Evolutionary conservation across 768 basidiomycete species (phyloP).

Genomic region (Termitomyces sp.): DNA sequence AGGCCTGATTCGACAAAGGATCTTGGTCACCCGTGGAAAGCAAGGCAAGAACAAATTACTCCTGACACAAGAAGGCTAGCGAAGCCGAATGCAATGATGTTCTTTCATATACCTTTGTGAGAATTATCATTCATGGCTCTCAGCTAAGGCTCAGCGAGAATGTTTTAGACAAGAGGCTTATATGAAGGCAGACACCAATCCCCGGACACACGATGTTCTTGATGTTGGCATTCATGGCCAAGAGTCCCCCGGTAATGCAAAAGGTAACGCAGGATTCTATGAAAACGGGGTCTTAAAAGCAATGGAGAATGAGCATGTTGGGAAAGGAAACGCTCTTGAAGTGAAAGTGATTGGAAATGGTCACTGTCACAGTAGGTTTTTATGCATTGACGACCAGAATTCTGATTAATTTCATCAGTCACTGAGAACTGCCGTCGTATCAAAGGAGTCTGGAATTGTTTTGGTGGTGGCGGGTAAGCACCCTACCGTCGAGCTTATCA

Average conservation of each 20-base stretch:
- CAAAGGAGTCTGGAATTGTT: constrained; percentile 88
- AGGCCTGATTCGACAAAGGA: constrained; percentile 72
- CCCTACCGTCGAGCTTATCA: neutral
- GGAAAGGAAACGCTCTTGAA: constrained; percentile 49
- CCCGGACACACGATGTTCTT: constrained; percentile 54
- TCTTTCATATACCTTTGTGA: constrained; percentile 95
- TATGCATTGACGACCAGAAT: neutral
- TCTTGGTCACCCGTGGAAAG: constrained; percentile 58
- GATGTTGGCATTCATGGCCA: constrained; percentile 65
- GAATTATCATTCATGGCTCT: constrained; percentile 21
- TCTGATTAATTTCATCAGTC: constrained; percentile 37
- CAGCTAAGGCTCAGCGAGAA: neutral
- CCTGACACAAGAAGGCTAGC: constrained; percentile 58
- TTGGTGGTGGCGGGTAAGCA: constrained; percentile 77
- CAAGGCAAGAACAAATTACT: constrained; percentile 59
- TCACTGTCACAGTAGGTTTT: constrained; percentile 73
- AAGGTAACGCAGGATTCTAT: constrained; percentile 79
- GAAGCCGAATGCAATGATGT: constrained; percentile 95
- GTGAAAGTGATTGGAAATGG: constrained; percentile 91
- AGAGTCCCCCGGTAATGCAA: constrained; percentile 60
- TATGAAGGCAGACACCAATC: constrained; percentile 59
- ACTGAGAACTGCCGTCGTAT: constrained; percentile 88
- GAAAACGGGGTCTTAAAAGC: constrained; percentile 74
- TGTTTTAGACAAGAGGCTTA: constrained; percentile 70
- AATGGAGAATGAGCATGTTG: constrained; percentile 63